Base-by-base conservation (phyloP, 2,329 filamentous ascomycete genomes). In the Zopfia rhizophila region DNA sequence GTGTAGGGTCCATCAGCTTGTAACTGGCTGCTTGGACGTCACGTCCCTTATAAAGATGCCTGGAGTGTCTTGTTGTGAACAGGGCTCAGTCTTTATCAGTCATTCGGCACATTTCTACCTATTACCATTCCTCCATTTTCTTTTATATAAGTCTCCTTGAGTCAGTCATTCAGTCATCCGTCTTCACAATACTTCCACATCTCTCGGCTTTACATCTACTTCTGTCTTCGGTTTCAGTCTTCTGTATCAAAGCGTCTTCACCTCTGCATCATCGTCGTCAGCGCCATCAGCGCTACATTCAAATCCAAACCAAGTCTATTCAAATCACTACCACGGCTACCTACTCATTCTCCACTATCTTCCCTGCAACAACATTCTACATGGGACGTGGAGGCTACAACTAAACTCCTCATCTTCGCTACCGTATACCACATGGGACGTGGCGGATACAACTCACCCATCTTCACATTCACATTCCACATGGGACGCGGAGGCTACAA, bases 401-500 rank as follows among this genome's bases (percentile, higher is more conserved):
- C 65, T 72, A 58, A 50, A 30, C 16, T 14, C 8, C 17, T 33
- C 18, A 13, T 17, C 13, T 41, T n/a, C 32, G 11, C 23, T 52
- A 29, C 43, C 50, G 37, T 50, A 42, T 45, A 42, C 42, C 46
- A 7, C 27, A 72, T 68, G 68, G 69, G 66, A 53, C 72, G 70
- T 41, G 72, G 70, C 54, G 73, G 73, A 37, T 77, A 76, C 69
- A 76, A 76, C 69, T 73, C 63, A 60, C 50, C 29, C 48, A n/a
- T n/a, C 37, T n/a, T 31, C 22, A 13, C 19, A 39, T 22, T 18
- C 10, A 12, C 28, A 33, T 42, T 25, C 46, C 30, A 7, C 27
- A 72, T 68, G 68, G 69, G 66, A 53, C 72, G 70, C 42, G 72
- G 70, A 54, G 73, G 73, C 38, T 77, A 76, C 69, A 76, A 76